Percentiles rank a stretch among this genome's conserved stretches.
phyloP scores from a whole-genome alignment of 2,329 filamentous ascomycete species.

The Pseudocercospora macadamiae region DNA sequence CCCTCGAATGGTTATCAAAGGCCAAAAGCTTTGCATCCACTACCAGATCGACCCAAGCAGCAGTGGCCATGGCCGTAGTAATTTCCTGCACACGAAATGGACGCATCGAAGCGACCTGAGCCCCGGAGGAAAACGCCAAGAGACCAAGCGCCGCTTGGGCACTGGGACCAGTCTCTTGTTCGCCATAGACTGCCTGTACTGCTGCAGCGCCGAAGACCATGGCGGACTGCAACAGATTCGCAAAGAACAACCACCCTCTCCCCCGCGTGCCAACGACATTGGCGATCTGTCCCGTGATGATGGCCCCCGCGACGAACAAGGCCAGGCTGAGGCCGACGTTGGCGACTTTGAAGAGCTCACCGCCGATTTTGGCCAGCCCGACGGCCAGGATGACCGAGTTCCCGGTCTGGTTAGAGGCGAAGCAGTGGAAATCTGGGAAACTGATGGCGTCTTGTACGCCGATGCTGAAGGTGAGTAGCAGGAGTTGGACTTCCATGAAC shows the following conservation, averaged over 20 bases:
- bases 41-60: conserved; percentile 63
- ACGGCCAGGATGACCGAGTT: conserved; percentile 66
- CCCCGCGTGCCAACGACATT: conserved; percentile 54
- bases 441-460: conserved; percentile 60
- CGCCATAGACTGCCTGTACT: conserved; percentile 47
- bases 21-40: conserved; percentile 58
- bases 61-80: conserved; percentile 66
- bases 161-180: conserved; percentile 5
- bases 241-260: conserved; percentile 58
- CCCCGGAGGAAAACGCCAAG: conserved; percentile 60
- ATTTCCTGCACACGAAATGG: conserved; percentile 63
- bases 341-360: conserved; percentile 13
- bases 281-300: conserved; percentile 60
- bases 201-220: conserved; percentile 59
- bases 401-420: conserved; percentile 67
- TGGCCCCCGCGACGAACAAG: conserved; percentile 59
- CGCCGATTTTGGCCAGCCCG: conserved; percentile 41
- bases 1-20: conserved; percentile 53
- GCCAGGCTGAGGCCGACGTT: conserved; percentile 58
- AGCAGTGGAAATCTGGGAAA: conserved; percentile 63
- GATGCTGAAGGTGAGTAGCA: conserved; percentile 43
- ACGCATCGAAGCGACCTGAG: conserved; percentile 62
- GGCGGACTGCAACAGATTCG: conserved; percentile 58
- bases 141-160: conserved; percentile 37
- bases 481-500: too few relatives aligned